Percentiles rank a stretch among this genome's conserved stretches.
These are phyloP conservation scores for Aphanomyces cochlioides DNA, from an alignment of 352 stramenopile species.

Conservation along the genomic window DNA sequence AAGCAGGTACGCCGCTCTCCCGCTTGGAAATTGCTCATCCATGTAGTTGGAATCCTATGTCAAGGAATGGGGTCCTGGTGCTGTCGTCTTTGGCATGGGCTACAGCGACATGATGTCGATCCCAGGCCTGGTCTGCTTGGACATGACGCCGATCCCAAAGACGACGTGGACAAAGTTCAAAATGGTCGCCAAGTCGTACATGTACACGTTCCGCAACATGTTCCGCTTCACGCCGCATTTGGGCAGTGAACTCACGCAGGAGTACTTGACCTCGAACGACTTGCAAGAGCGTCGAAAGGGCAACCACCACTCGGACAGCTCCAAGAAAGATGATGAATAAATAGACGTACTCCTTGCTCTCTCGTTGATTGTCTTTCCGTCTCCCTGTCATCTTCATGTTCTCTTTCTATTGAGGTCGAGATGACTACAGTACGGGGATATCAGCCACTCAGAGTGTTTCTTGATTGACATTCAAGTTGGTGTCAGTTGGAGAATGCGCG, in stretches of 20 bases:
- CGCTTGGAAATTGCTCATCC: not conserved
- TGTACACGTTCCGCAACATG: conserved; percentile 59
- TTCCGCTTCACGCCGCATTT: conserved; percentile 80
- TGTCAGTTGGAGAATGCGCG: too few species aligned
- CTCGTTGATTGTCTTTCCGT: too few species aligned
- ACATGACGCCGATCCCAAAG: conserved; percentile 78
- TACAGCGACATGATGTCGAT: conserved; percentile 86
- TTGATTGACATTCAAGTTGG: too few species aligned
- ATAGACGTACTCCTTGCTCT: too few species aligned
- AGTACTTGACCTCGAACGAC: conserved; percentile 42
- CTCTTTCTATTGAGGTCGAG: too few species aligned
- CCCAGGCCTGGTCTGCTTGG: conserved; percentile 71
- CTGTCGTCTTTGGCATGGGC: conserved; percentile 84
- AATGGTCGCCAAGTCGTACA: conserved; percentile 70
- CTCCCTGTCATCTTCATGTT: too few species aligned
- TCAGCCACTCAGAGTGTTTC: too few species aligned
- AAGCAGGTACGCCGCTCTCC: conserved; percentile 39
- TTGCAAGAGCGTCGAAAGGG: not conserved
- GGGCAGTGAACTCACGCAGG: conserved; percentile 67
- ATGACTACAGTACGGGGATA: too few species aligned
- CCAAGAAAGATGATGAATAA: too few species aligned
- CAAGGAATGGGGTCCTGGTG: conserved; percentile 79
- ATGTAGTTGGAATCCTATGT: conserved; percentile 62
- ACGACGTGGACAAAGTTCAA: conserved; percentile 64
- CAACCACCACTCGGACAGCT: too few species aligned